Evolutionary conservation across 306 rosid genomes (phyloP), one percentile per base, ranked within the genome.

Genomic region (Lablab purpureus): DNA sequence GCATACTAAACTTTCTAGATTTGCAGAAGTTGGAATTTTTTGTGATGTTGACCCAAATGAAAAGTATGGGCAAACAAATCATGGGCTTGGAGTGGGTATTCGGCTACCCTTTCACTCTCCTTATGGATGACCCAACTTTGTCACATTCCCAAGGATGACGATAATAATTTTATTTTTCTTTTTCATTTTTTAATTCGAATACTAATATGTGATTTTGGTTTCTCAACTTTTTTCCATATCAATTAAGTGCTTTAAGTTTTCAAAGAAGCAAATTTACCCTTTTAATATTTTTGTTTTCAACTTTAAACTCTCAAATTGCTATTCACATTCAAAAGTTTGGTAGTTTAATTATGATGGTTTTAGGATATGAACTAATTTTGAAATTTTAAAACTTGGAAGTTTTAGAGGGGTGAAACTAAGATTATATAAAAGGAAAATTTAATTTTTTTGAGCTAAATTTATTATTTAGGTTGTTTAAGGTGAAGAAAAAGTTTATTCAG

Each of bases 51-150:
- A 62, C 65, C 73, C 41, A 64, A 64, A 49, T 13, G 21, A 47
- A 21, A 64, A 76, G 52, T 6, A 76, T 76, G 63, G 80, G 54
- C 74, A 15, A 36, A 25, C 28, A 49, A 40, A 51, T 77, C 13
- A 77, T 51, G 81, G 81, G 81, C 81, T 77, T 4, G 43, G 41
- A 13, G 30, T 76, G 52, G 28, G 66, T 5, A 36, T 63, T 32
- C 30, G 64, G 63, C n/a, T 76, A 30, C 73, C 43, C 2, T 46
- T 75, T 45, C 47, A 25, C 17, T 62, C 30, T 18, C 47, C 47
- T 11, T 62, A 1, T 6, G 6, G 17, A 47, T 76, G 43, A 51
- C 81, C 74, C 52, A 50, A 36, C 3, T 18, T 64, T 34, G 17
- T 34, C 2, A 10, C 69, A 63, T 62, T 62, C 45, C 66, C 66